phyloP scores from a whole-genome alignment of 2,329 filamentous ascomycete species.

The Alternaria sp. region DNA sequence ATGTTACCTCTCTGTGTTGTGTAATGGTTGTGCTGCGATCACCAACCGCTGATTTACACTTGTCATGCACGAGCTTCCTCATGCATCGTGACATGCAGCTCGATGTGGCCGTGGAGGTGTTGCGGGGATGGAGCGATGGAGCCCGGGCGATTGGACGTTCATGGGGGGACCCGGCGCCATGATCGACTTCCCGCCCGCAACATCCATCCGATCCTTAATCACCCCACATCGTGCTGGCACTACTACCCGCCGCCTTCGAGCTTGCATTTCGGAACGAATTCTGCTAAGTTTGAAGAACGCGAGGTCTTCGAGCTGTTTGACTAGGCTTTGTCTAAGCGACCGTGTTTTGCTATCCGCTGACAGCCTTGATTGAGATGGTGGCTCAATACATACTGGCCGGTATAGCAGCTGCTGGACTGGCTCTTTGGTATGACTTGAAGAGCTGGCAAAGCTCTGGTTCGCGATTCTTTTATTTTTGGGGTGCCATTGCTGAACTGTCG shows the following conservation, averaged over 20 bases:
- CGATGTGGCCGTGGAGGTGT: conserved; percentile 1
- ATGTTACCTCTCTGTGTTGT: not conserved
- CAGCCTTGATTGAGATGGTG: conserved; percentile 5
- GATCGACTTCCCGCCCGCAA: conserved; percentile 8
- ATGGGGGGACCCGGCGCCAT: conserved; percentile 23
- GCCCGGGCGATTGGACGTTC: conserved; percentile 11
- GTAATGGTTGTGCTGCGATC: not conserved
- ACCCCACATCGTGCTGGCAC: conserved; percentile 10
- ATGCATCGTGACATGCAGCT: conserved; percentile 5
- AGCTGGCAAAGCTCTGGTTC: conserved; percentile 36
- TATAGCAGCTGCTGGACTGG: conserved; percentile 24
- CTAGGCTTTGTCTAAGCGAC: not conserved
- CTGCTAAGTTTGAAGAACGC: not conserved
- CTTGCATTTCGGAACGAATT: not conserved
- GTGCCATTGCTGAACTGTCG: conserved; percentile 8
- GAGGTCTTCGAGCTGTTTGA: not conserved
- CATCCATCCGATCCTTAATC: not conserved
- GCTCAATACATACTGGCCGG: conserved; percentile 23
- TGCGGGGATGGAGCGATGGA: conserved; percentile 21
- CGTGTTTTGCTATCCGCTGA: not conserved
- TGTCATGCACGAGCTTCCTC: not conserved
- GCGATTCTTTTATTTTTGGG: not conserved
- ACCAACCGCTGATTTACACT: not conserved
- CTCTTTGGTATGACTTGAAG: conserved; percentile 37
- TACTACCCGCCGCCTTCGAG: not conserved